These are phyloP conservation scores for Camellia granthamiana DNA, from an alignment of 148 eudicot species.

Conservation along the genomic window DNA sequence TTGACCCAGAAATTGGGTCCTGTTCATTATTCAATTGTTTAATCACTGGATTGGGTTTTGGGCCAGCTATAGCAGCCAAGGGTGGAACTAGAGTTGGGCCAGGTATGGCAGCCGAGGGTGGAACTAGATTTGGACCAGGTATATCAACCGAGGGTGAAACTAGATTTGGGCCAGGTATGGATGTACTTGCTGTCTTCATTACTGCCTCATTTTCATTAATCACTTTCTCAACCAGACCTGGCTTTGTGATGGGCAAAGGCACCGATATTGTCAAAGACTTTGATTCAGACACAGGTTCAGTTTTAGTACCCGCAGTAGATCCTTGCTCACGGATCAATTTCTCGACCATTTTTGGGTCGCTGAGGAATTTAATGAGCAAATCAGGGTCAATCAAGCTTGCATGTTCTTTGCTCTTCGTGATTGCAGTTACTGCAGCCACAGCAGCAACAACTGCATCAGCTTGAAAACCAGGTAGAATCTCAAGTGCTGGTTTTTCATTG, in stretches of 20 bases:
- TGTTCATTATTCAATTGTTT: conserved; percentile 12
- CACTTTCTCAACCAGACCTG: background rate
- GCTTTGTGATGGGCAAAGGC: conserved; percentile 15
- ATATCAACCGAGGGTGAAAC: background rate
- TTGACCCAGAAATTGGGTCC: conserved; percentile 5
- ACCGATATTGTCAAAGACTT: background rate
- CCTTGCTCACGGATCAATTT: conserved; percentile 25
- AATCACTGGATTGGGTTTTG: background rate
- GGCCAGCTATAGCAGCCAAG: conserved; percentile 6
- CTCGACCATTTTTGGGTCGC: conserved; percentile 44
- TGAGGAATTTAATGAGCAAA: conserved; percentile 47
- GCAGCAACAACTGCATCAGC: conserved; percentile 46
- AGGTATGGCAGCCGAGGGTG: conserved; percentile 2
- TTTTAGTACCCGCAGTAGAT: conserved; percentile 9
- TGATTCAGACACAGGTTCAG: conserved; percentile 1
- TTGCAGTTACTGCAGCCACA: conserved; percentile 43
- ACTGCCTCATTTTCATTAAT: background rate
- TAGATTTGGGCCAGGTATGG: background rate
- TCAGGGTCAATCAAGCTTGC: conserved; percentile 49
- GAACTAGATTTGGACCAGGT: background rate
- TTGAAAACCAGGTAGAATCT: conserved; percentile 25
- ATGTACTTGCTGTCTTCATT: conserved; percentile 6
- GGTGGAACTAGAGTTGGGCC: conserved; percentile 6
- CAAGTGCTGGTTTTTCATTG: conserved; percentile 22
- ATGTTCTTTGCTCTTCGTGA: conserved; percentile 35